Base-by-base conservation (phyloP, 1,284 basidiomycete species). In the Trichosporon coremiiforme region DNA sequence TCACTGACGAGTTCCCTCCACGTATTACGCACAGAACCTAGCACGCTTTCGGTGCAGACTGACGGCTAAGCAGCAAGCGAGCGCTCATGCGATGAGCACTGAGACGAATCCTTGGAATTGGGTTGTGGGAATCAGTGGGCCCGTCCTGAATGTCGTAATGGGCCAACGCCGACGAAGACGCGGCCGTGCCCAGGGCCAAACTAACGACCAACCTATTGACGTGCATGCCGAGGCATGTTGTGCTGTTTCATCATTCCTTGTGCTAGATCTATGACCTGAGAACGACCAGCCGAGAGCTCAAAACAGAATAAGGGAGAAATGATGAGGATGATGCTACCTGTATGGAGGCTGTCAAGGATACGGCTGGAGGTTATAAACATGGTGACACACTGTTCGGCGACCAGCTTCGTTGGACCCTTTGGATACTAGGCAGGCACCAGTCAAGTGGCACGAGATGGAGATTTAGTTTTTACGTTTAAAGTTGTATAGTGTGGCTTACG, bases 391-490 rank as follows among this genome's bases (percentile, higher is more conserved):
- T 57, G 55, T 29, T 57, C 55, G 22, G 55, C 55, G 22, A 29
- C 29, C 2, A 31, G 55, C 36, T 7, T 33, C 36, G 10, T 13
- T 31, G 6, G 55, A 1, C 13, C 15, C 31, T 4, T 12, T 4
- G 17, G 12, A 15, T 31, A 4, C 15, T 6, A 15, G 57, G 57
- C 57, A 60, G 57, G 57, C 57, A 60, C 57, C 57, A 31, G 29
- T 60, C 15, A 5, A 8, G 47, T 53, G 47, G 22, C 29, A 31
- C 55, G 25, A 57, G 29, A 33, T 33, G 29, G 17, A n/a, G n/a
- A 15, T 33, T 35, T 60, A 33, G 57, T 60, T 57, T 55, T 60
- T 60, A 60, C 57, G 57, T 60, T 60, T 60, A 60, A 60, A 60
- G 57, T 60, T n/a, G 31, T 60, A 53, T 31, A 60, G 57, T 60